Base-by-base conservation (phyloP, 2,329 filamentous ascomycete genomes). In the Penicillium digitatum region DNA sequence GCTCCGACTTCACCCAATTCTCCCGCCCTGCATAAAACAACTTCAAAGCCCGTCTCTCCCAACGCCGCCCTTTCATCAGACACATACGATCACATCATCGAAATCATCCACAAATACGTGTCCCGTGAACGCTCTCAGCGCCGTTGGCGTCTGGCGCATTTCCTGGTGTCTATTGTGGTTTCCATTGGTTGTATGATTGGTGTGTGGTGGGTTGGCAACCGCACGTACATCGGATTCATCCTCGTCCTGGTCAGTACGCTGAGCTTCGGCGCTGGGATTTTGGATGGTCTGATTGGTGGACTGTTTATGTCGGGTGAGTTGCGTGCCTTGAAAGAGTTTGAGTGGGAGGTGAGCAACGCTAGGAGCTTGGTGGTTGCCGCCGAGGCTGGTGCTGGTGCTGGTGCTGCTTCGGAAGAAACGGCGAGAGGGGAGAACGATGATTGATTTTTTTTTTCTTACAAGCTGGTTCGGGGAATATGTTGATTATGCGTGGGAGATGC, bases 281-380 rank as follows among this genome's bases (percentile, higher is more conserved):
- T 96, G 20, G 89, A 96, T 68, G 92, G 93, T 0, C 74, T 97
- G 38, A 89, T 97, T 70, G 88, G 91, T 0, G 81, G 94, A 0
- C 73, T 97, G 46, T 99, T 99, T 71, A 87, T 96, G 55, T 86
- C 87, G 11, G 86, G 85, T 57, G 94, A 99, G 76, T 74, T 96
- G 56, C 82, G 90, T 55, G 87, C 88, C 4, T 76, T 99, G 52
- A 87, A 85, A 66, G 94, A 99, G 76, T 97, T 97, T 74, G 85
- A 94, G 70, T 96, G 90, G 88, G 94, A 99, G 73, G 86, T 97
- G 26, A 78, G 77, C 48, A 92, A 88, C 69, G 87, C 87, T 12
- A 85, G 71, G 58, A 58, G 65, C 10, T 40, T 65, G 44, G 57
- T 63, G 11, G 27, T 64, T 49, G 59, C 60, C 45, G 57, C 59